Base-by-base conservation (phyloP, 2,329 filamentous ascomycete species). In the Didymella pinodella region DNA sequence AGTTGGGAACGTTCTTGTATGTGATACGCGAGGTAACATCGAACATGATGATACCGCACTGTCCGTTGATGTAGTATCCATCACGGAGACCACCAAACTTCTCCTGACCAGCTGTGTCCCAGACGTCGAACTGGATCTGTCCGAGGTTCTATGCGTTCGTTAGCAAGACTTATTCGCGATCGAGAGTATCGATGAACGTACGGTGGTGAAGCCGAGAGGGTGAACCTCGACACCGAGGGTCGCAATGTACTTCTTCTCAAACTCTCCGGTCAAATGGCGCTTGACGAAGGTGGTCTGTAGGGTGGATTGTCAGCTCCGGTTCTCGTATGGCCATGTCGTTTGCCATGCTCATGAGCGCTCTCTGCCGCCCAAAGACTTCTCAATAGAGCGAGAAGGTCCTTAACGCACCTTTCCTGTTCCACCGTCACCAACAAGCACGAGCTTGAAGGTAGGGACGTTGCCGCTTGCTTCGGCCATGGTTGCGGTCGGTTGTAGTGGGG, bases 1-100 rank as follows among this genome's bases (percentile, higher is more conserved):
- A 99, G 91, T 98, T 98, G 84, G 95, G 95, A 67, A 99, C 95
- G 86, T 99, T 99, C 91, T 99, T 99, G 90, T 99, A 99, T 81
- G 95, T 99, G 81, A 99, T 98, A 79, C 95, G 92, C 72, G 94
- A 97, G 66, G 95, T 98, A 70, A 99, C 94, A 82, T 99, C 94
- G 82, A 99, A 99, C 94, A 99, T 99, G 89, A 99, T 98, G 86
- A 99, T 97, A 85, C 95, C 94, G 83, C 94, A 98, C 85, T 98
- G 94, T 77, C 94, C 94, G 85, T 97, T 97, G 88, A 99, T 99
- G 87, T 99, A 99, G 89, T 99, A 99, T 73, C 94, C 94, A 83
- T 99, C 94, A 85, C 94, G 92, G 77, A 99, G 92, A 87, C 94
- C 94, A 82, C 94, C 94, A 71, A 99, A 99, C 88, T 98, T 99